phyloP scores from a whole-genome alignment of 495 filamentous ascomycete species.

The Trichoderma orchidacearum region DNA sequence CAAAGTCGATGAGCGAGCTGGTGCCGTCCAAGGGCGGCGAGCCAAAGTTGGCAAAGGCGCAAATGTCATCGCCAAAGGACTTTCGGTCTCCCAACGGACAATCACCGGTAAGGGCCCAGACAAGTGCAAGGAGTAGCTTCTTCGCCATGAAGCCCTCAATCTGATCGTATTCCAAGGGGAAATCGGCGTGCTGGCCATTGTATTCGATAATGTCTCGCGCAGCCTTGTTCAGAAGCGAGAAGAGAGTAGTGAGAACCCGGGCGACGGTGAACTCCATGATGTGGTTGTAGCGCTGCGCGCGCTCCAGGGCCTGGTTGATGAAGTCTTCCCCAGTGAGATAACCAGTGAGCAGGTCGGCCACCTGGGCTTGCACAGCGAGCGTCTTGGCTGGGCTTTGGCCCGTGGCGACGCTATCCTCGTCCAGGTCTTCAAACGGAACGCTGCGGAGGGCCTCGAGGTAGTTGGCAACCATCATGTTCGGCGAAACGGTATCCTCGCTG shows the following conservation, averaged over 20 bases:
- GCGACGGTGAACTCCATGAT: slow-evolving; percentile 97
- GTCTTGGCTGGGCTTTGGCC: slow-evolving; percentile 68
- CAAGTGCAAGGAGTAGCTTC: slow-evolving; percentile 78
- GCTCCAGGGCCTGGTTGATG: slow-evolving; percentile 56
- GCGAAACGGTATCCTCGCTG: slow-evolving; percentile 89
- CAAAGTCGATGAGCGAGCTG: slow-evolving; percentile 85
- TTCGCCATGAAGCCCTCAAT: slow-evolving; percentile 81
- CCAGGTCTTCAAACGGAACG: slow-evolving; percentile 80
- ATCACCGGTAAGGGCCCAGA: slow-evolving; percentile 92
- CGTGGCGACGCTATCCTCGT: slow-evolving; percentile 74
- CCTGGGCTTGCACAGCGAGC: slow-evolving; percentile 58
- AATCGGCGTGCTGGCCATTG: slow-evolving; percentile 85
- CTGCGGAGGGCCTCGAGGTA: slow-evolving; percentile 74
- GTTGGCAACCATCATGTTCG: slow-evolving; percentile 82
- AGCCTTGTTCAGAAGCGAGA: slow-evolving; percentile 86
- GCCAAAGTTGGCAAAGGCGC: slow-evolving; percentile 68
- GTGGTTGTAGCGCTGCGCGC: slow-evolving; percentile 69
- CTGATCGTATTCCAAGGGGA: slow-evolving; percentile 78
- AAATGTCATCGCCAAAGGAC: slow-evolving; percentile 69
- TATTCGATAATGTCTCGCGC: slow-evolving; percentile 90
- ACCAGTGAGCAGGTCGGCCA: slow-evolving; percentile 62
- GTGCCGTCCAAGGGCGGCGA: slow-evolving; percentile 61
- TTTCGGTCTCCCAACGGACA: slow-evolving; percentile 84
- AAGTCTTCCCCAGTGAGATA: slow-evolving; percentile 67
- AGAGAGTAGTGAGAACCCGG: slow-evolving; percentile 81